Percentiles rank a stretch among this genome's conserved stretches.
These are phyloP conservation scores for Fusarium compactum DNA, from an alignment of 2,329 filamentous ascomycete species.

Conservation along the genomic window DNA sequence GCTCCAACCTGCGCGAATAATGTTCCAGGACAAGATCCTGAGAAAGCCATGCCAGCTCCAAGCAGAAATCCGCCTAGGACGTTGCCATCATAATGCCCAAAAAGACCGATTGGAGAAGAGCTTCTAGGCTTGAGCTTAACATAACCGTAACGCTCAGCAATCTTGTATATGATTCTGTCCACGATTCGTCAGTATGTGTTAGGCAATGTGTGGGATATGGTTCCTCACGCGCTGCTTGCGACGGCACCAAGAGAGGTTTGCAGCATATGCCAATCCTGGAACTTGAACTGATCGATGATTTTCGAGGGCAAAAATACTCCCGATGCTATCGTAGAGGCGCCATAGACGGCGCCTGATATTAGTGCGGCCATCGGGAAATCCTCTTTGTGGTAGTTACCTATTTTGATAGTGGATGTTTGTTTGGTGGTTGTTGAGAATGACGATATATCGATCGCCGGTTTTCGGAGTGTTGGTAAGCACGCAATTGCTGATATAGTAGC, in stretches of 20 bases:
- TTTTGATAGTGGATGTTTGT: neutral
- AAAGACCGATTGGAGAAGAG: conserved; percentile 65
- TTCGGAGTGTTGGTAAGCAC: conserved; percentile 22
- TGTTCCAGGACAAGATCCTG: conserved; percentile 74
- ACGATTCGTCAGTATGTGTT: neutral
- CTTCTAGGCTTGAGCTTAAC: conserved; percentile 60
- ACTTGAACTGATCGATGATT: conserved; percentile 70
- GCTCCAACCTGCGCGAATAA: conserved; percentile 70
- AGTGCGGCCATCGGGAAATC: conserved; percentile 49
- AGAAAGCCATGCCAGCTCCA: conserved; percentile 74
- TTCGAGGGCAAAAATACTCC: conserved; percentile 71
- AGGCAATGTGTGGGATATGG: neutral
- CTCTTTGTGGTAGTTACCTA: neutral
- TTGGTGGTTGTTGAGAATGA: neutral
- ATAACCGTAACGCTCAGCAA: conserved; percentile 59
- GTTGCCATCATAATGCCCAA: conserved; percentile 72
- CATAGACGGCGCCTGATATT: conserved; percentile 69
- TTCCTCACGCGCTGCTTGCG: conserved; percentile 69
- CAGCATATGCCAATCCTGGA: conserved; percentile 74
- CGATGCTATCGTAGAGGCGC: conserved; percentile 69
- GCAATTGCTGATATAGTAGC: neutral
- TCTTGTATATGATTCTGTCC: conserved; percentile 58
- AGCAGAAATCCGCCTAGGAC: conserved; percentile 71
- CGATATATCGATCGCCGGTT: conserved; percentile 5
- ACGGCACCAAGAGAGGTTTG: conserved; percentile 73